A percentile compares a stretch with the other conserved stretches of the same genome.
Conservation (phyloP, 306 rosid genomes). For the Arachis stenosperma region DNA sequence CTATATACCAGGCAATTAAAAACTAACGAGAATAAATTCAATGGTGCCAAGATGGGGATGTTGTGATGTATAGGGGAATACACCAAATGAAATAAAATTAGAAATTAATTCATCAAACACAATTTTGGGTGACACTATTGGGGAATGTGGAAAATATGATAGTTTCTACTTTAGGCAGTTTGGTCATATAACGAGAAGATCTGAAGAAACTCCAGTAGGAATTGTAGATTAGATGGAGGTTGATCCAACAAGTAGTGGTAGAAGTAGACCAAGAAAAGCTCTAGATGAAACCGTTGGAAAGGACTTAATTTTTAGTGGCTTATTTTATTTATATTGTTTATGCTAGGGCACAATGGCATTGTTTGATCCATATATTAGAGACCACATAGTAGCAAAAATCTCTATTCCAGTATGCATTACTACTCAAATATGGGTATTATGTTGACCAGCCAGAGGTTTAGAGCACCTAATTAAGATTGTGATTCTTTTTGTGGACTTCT, state of each 20-base stretch:
- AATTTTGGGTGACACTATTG: not conserved
- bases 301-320: not conserved
- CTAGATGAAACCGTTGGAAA: not conserved
- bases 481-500: slow-evolving; percentile 33
- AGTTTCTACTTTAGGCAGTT: not conserved
- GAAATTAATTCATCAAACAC: not conserved
- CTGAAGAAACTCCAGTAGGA: not conserved
- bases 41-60: not conserved
- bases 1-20: not conserved
- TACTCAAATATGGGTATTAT: slow-evolving; percentile 37
- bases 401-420: slow-evolving; percentile 25
- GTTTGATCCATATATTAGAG: not conserved
- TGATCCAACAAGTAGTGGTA: not conserved
- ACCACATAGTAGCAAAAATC: not conserved
- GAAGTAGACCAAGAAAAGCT: not conserved
- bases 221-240: not conserved
- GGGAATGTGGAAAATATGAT: not conserved
- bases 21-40: not conserved
- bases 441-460: slow-evolving; percentile 5
- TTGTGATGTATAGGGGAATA: not conserved
- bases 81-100: not conserved
- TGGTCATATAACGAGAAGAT: not conserved
- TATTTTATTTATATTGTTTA: not conserved
- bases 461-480: slow-evolving; percentile 33
- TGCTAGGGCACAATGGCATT: not conserved